phyloP scores from a whole-genome alignment of 2,329 filamentous ascomycete species.

The Cladosporium sphaerospermum region DNA sequence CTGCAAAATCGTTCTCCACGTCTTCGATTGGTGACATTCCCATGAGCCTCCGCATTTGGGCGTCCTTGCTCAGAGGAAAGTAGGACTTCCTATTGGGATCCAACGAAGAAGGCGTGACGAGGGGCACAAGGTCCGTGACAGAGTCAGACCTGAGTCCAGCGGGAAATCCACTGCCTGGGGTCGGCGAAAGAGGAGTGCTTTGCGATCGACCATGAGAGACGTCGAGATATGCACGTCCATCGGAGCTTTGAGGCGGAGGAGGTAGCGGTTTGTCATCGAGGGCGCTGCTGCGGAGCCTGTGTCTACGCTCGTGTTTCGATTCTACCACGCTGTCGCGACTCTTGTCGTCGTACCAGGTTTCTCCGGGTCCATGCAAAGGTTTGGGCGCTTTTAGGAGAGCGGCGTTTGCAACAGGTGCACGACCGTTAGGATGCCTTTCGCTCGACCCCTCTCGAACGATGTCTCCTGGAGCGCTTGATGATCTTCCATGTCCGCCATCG shows the following conservation, averaged over 20 bases:
- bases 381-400: neutral
- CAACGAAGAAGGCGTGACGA: slow-evolving; percentile 4
- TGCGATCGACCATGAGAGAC: slow-evolving; percentile 2
- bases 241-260: neutral
- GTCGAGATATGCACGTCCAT: neutral
- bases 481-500: slow-evolving; percentile 5
- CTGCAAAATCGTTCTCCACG: neutral
- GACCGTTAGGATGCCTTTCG: neutral
- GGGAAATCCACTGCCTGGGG: neutral
- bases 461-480: slow-evolving; percentile 5
- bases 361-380: neutral
- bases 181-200: slow-evolving; percentile 7
- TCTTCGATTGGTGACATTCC: slow-evolving; percentile 4
- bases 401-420: neutral
- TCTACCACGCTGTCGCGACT: slow-evolving; percentile 1
- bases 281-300: too few relatives aligned
- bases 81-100: slow-evolving; percentile 8
- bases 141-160: neutral
- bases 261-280: slow-evolving; percentile 1
- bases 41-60: slow-evolving; percentile 5
- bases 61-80: slow-evolving; percentile 5
- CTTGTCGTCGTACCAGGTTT: slow-evolving; percentile 5
- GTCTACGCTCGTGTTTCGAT: neutral
- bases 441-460: neutral
- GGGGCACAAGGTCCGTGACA: slow-evolving; percentile 1